These are phyloP conservation scores for Solanum medicagineum DNA, from an alignment of 257 asterid genomes.

Conservation along the genomic window DNA sequence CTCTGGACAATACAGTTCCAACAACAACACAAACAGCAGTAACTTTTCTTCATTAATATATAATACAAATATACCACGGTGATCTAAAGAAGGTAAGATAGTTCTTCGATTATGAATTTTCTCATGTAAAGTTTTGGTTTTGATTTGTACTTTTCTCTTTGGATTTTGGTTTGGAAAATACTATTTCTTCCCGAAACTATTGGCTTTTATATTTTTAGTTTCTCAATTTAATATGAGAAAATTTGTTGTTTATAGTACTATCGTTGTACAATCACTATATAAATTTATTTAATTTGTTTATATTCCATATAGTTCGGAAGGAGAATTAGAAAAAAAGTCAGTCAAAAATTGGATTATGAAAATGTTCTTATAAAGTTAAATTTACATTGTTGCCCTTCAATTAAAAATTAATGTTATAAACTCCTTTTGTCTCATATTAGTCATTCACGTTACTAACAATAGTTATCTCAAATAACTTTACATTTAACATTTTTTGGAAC, in stretches of 20 bases:
- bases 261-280: background rate
- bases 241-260: background rate
- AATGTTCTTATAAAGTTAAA: too few relatives aligned
- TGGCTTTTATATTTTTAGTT: background rate
- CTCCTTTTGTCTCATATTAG: too few relatives aligned
- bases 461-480: too few relatives aligned
- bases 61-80: conserved; percentile 4
- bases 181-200: background rate
- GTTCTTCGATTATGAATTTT: background rate
- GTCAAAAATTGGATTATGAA: too few relatives aligned
- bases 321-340: too few relatives aligned
- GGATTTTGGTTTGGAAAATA: background rate
- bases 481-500: too few relatives aligned
- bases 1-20: conserved; percentile 3
- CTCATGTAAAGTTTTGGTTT: background rate
- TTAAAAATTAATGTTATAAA: too few relatives aligned
- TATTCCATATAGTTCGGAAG: background rate
- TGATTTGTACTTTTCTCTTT: background rate
- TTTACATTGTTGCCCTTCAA: too few relatives aligned
- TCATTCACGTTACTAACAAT: too few relatives aligned
- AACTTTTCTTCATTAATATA: conserved; percentile 9
- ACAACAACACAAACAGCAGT: conserved; percentile 7
- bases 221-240: background rate
- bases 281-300: background rate
- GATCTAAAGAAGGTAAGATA: background rate